Evolutionary conservation across 257 asterid species (phyloP), one percentile per base, ranked within the genome.

Genomic region (Henckelia pumila): DNA sequence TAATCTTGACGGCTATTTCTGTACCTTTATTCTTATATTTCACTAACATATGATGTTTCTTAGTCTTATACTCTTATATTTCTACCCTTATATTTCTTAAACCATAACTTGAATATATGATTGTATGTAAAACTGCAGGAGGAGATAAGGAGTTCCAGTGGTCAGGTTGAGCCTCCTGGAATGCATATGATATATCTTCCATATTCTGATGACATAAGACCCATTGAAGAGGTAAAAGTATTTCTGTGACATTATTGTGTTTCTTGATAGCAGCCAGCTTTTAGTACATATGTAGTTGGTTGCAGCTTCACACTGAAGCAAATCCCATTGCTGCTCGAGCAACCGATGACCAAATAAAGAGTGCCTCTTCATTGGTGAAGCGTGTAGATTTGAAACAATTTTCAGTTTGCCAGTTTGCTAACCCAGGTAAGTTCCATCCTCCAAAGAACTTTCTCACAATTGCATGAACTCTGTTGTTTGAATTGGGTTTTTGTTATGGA

Each of bases 131-230:
- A 74, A 72, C 61, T 77, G 75, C 88, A 92, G 98, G 96, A 86
- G 50, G 99, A 93, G 85, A 82, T 86, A 72, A 75, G 76, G 33
- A 86, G 83, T 76, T 28, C 75, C 64, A 70, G 95, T 65, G 99
- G 99, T 71, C 99, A 90, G 85, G 78, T 90, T 52, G 99, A 93
- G 83, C 99, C 99, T 73, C 96, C 99, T 37, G 99, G 99, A 72
- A 93, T 93, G 97, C 95, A 93, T 77, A 84, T 93, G 89, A 88
- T 93, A 75, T 81, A 84, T 77, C 96, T 93, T 82, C 99, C 97
- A 47, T 93, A 77, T 85, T 88, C 95, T 65, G 97, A 93, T 74
- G 99, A 93, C 68, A 79, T 93, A 82, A 82, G 99, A 80, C 87
- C 78, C 20, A 44, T 90, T 79, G 99, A 93, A 85, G 99, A 90